Evolutionary conservation across 148 eudicot species (phyloP), one percentile per base, ranked within the genome.

Genomic region (Spergularia marina): DNA sequence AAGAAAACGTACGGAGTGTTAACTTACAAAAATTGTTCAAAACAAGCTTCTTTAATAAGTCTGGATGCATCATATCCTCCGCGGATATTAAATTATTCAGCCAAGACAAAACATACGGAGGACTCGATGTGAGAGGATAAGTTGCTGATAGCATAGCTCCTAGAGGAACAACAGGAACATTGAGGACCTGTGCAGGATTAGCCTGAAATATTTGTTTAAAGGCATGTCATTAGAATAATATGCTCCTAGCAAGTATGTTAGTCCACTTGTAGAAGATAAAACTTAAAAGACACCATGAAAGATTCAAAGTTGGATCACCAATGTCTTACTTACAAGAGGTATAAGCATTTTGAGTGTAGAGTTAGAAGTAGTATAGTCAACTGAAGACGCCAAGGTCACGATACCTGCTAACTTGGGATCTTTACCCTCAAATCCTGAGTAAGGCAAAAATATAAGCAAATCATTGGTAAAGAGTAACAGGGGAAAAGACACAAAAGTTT

Each of bases 51-150:
- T 87, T 86, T 72, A 95, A 76, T 82, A 95, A 69, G 67, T 92
- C 94, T 36, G 98, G 99, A 67, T 95, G 87, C 99, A 95, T 95
- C 99, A 95, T 95, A 76, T 91, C 91, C 77, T 90, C 84, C 4
- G 99, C 96, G 71, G 99, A 85, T 79, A 95, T 95, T 76, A 90
- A 80, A 76, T 85, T 78, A 87, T 89, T 92, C 72, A 95, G 85
- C 99, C 98, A 95, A 57, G 99, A 87, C 80, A 92, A 85, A 52
- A 85, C 89, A 83, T 89, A 92, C 40, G 98, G 99, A 72, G 98
- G 87, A 71, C 88, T 82, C 25, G 98, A 92, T 61, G 94, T 85
- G 71, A 95, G 87, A 79, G 99, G 97, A 81, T 91, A 92, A 78
- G 98, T 89, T 57, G 94, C 97, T 23, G 94, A 80, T 74, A 95